Base-by-base conservation (phyloP, 2,329 filamentous ascomycete species). In the Xylaria digitata region DNA sequence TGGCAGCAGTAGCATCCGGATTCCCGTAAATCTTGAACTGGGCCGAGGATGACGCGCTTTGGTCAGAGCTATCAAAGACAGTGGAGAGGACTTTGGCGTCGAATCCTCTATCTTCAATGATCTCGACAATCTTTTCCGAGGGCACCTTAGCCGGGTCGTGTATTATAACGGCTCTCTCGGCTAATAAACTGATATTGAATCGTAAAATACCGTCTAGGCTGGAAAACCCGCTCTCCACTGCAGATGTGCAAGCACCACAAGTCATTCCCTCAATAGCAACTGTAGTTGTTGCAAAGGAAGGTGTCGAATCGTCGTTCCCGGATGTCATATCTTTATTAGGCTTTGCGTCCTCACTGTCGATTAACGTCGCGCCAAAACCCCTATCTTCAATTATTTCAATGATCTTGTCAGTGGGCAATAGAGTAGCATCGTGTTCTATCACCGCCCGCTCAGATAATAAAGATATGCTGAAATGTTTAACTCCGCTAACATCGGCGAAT, bases 191-290 rank as follows among this genome's bases (percentile, higher is more conserved):
- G 78, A 99, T 96, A 76, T 97, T 97, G 83, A 98, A 97, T 71
- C 94, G 92, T 63, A 93, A 77, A 17, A 98, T 80, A 23, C 96
- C 96, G 9, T 92, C 88, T 1, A 95, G 80, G 69, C 86, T 87
- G 71, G 89, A 87, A 80, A 99, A 96, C 3, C 92, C 93, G 57
- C 88, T 86, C 75, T 97, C 92, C 1, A 98, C 89, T 6, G 95
- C 94, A 1, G 95, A 95, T 0, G 96, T 98, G 80, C 96, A 99
- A 48, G 96, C 93, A 23, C 95, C 95, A 77, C 96, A 98, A 1
- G 96, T 99, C 96, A 99, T 99, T 57, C 96, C 96, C 72, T 96
- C 93, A 61, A 99, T 92, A 4, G 92, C 89, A 19, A 99, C 86
- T 0, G 94, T 98, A 0, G 94, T 97, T 0, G 89, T 92, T 63